Conservation (phyloP, 306 rosid species). For the Canavalia ensiformis region DNA sequence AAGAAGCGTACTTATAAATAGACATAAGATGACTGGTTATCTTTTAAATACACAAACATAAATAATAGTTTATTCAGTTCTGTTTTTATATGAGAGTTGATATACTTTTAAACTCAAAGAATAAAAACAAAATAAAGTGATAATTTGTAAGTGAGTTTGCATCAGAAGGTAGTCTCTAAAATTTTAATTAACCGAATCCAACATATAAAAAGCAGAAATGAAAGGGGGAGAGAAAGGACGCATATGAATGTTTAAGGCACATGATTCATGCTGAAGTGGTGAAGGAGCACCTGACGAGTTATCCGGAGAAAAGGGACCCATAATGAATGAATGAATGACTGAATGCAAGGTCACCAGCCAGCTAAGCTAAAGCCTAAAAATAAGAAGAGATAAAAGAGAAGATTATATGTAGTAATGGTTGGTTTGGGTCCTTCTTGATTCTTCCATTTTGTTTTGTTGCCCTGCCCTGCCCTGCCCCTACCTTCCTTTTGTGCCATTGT, state of each 20-base stretch:
- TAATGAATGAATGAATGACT: not conserved
- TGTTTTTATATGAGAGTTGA: no score
- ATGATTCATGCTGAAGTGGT: conserved; percentile 7
- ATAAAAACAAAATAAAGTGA: no score
- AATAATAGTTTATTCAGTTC: no score
- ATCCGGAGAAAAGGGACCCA: conserved; percentile 17
- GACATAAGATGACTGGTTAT: no score
- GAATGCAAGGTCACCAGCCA: conserved; percentile 27
- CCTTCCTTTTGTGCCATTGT: not conserved
- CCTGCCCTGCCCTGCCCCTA: not conserved
- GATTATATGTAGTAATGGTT: not conserved
- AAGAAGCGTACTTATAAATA: no score
- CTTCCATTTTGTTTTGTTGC: conserved; percentile 51
- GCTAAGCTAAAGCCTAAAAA: conserved; percentile 36
- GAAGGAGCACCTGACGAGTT: conserved; percentile 23
- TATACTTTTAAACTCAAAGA: no score
- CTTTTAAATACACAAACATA: no score
- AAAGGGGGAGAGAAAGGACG: no score
- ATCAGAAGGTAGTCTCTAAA: no score
- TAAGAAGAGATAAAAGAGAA: conserved; percentile 26
- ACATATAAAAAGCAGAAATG: no score
- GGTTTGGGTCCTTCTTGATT: conserved; percentile 31
- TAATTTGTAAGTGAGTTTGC: no score
- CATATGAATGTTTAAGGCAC: not conserved
- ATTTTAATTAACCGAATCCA: no score